Percentiles rank a stretch among this genome's conserved stretches.
Conservation (phyloP, 108 stramenopile species). For the Cylindrotheca fusiformis region DNA sequence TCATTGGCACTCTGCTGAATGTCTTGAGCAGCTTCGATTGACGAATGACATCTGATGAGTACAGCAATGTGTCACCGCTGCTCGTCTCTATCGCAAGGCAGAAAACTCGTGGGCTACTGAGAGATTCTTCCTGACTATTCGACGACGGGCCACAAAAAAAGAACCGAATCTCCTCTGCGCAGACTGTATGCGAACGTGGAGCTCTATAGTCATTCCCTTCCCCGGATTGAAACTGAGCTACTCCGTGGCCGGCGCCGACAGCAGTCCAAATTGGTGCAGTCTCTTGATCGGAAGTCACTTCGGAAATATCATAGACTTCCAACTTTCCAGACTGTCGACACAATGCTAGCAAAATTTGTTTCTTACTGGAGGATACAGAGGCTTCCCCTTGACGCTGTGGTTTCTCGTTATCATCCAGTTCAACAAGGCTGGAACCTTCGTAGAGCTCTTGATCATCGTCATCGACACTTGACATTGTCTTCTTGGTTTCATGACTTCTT, state of each 20-base stretch:
- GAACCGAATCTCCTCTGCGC: conserved; percentile 63
- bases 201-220: conserved; percentile 15
- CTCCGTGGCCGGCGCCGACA: conserved; percentile 56
- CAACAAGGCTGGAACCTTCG: background rate
- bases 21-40: conserved; percentile 12
- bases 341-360: conserved; percentile 36
- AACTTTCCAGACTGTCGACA: conserved; percentile 69
- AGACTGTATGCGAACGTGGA: conserved; percentile 50
- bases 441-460: conserved; percentile 49
- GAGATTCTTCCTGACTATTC: conserved; percentile 17
- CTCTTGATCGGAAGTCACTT: conserved; percentile 19
- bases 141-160: conserved; percentile 69
- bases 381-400: no score
- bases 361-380: conserved; percentile 3
- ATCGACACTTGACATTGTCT: conserved; percentile 15
- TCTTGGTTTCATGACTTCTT: background rate
- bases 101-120: conserved; percentile 41
- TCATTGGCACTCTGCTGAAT: conserved; percentile 55
- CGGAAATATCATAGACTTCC: conserved; percentile 51
- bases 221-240: conserved; percentile 26
- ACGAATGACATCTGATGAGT: conserved; percentile 33
- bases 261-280: conserved; percentile 49
- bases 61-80: conserved; percentile 66
- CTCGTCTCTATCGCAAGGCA: conserved; percentile 69
- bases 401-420: no score